Base-by-base conservation (phyloP, 2,329 filamentous ascomycete genomes). In the Talaromyces amestolkiae region DNA sequence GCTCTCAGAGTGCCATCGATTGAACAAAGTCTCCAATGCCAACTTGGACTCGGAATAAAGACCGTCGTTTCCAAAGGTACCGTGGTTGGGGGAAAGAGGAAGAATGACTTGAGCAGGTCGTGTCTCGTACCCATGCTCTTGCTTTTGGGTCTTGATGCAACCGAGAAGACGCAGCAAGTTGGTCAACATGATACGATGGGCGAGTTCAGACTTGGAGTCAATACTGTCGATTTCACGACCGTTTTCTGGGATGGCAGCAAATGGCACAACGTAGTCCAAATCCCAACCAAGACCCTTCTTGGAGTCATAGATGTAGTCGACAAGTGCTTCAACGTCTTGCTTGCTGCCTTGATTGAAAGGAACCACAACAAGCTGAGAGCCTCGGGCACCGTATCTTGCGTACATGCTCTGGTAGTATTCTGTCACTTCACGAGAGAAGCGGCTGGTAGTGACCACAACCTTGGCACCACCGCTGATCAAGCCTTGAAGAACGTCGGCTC, bases 361-460 rank as follows among this genome's bases (percentile, higher is more conserved):
- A 64, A 98, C 96, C 64, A 99, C 95, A 47, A 99, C 92, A 64
- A 99, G 89, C 81, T 98, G 93, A 65, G 95, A 98, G 69, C 95
- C 95, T 70, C 92, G 91, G 67, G 92, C 92, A 74, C 95, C 95
- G 74, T 91, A 97, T 67, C 93, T 91, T 68, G 93, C 91, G 79
- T 99, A 99, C 91, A 99, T 98, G 65, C 92, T 89, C 81, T 99
- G 95, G 82, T 99, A 99, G 83, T 98, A 99, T 82, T 99, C 95
- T 6, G 95, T 99, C 65, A 99, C 95, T 78, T 97, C 91, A 54
- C 93, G 91, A 17, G 95, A 99, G 84, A 95, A 99, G 71, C 95
- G 89, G 75, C 92, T 97, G 19, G 95, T 99, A 15, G 95, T 99
- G 66, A 99, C 96, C 61, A 98, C 84, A 47, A 99, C 96, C 83